Base-by-base conservation (phyloP, 1,284 basidiomycete species). In the Ustilago curta region DNA sequence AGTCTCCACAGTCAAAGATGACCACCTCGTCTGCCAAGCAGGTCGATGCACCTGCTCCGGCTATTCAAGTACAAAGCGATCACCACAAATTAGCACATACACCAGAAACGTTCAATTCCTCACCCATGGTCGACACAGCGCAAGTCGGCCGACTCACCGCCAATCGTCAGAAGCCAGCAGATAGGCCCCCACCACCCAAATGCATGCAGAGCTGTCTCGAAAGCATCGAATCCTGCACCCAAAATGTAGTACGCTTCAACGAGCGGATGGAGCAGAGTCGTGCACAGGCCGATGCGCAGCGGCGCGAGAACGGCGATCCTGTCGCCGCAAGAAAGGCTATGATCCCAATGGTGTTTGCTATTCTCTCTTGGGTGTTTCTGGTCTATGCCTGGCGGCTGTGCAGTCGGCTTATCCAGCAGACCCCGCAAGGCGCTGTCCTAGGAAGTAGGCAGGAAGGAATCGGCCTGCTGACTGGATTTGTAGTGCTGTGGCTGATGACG, bases 331-430 rank as follows among this genome's bases (percentile, higher is more conserved):
- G 68, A 12, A 80, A 76, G 51, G 68, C 66, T 3, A 80, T 77
- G 44, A 70, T 82, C 2, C 73, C 74, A 3, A 6, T 80, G 39
- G 80, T 79, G 8, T 69, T 71, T 27, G 37, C 76, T 53, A 77
- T 82, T 21, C 71, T 82, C 16, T 63, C 50, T 3, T 82, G 80
- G 80, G 77, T 82, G n/a, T 79, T 71, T 31, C 21, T 80, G n/a
- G 76, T 60, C 16, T 80, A 73, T n/a, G 61, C 73, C 3, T 80
- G 78, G 78, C 52, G 80, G 23, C 44, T 81, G 12, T 76, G 78
- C 59, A 66, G 68, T 29, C 63, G 62, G 3, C 49, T 72, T 9
- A 78, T 81, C 21, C 66, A 66, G 37, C 77, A 75, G 60, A 67
- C 53, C 31, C 42, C 66, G 0, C 59, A 47, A 31, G 64, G 67